Evolutionary conservation across 192 early-diverging fungal species (phyloP).

Genomic region (Kickxella alabastrina): DNA sequence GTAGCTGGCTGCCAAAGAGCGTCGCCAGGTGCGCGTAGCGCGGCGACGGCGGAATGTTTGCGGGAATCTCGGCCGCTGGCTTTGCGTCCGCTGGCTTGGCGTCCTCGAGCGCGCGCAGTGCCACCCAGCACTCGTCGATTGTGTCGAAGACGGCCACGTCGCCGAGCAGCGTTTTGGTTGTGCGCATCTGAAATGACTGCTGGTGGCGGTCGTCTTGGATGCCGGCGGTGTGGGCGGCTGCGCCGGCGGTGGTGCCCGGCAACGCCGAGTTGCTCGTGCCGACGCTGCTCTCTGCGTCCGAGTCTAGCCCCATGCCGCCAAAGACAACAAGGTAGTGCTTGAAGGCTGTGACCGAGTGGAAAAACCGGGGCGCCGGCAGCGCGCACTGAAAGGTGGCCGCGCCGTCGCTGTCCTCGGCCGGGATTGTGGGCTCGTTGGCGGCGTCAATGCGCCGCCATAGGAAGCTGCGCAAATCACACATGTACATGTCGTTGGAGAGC

Average conservation of each 20-base stretch:
- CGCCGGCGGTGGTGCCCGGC: neutral
- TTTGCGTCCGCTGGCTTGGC: neutral
- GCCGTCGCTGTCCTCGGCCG: neutral
- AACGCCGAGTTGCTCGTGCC: constrained; percentile 3
- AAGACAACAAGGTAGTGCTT: constrained; percentile 63
- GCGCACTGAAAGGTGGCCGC: neutral
- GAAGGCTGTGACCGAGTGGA: constrained; percentile 71
- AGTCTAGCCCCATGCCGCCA: constrained; percentile 72
- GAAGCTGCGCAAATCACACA: constrained; percentile 60
- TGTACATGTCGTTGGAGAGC: constrained; percentile 67
- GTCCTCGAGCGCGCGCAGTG: constrained; percentile 17
- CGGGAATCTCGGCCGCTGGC: constrained; percentile 10
- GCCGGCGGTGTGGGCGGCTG: constrained; percentile 4
- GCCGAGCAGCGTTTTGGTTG: constrained; percentile 61
- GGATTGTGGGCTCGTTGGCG: neutral
- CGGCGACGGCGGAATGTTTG: constrained; percentile 57
- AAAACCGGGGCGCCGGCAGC: constrained; percentile 58
- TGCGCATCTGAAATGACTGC: constrained; percentile 52
- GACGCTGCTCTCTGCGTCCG: constrained; percentile 14
- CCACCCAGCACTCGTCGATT: constrained; percentile 52
- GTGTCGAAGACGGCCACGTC: constrained; percentile 67
- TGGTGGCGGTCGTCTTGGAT: constrained; percentile 42
- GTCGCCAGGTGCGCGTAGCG: constrained; percentile 77
- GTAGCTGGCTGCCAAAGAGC: constrained; percentile 57
- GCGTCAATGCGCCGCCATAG: constrained; percentile 58